A percentile compares a stretch with the other conserved stretches of the same genome.
These are phyloP conservation scores for Rhodamnia rubescens DNA, from an alignment of 345 rosid species.

Conservation along the genomic window DNA sequence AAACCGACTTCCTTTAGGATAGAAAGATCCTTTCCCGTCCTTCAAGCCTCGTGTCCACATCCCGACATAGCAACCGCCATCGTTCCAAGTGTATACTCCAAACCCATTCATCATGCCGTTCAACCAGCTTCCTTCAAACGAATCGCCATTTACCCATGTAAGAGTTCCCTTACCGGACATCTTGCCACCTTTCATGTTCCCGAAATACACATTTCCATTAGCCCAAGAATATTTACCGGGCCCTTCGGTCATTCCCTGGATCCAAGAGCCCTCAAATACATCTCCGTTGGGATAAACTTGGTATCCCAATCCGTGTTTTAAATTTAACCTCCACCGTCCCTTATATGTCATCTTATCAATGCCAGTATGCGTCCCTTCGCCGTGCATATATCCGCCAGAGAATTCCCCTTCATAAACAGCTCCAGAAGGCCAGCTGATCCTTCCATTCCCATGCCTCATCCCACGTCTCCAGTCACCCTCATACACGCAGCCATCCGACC, in stretches of 20 bases:
- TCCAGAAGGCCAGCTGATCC: conserved; percentile 68
- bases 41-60: conserved; percentile 92
- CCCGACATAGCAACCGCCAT: conserved; percentile 82
- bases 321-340: conserved; percentile 89
- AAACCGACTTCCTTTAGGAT: conserved; percentile 68
- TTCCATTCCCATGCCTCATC: conserved; percentile 82
- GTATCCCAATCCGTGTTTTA: conserved; percentile 84
- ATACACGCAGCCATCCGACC: conserved; percentile 67
- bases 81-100: conserved; percentile 88
- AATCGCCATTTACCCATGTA: conserved; percentile 73
- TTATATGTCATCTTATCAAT: conserved; percentile 44
- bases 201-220: conserved; percentile 61
- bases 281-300: conserved; percentile 76
- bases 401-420: conserved; percentile 78
- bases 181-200: conserved; percentile 92
- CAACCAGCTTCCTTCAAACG: conserved; percentile 90
- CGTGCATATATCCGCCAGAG: conserved; percentile 82
- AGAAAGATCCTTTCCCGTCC: conserved; percentile 94
- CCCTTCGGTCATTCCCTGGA: conserved; percentile 81
- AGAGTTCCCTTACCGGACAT: conserved; percentile 93
- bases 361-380: conserved; percentile 52
- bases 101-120: conserved; percentile 94
- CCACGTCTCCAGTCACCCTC: conserved; percentile 93
- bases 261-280: conserved; percentile 89
- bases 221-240: conserved; percentile 93